Evolutionary conservation across 768 basidiomycete genomes (phyloP), one percentile per base, ranked within the genome.

Genomic region (Calocybe indica): DNA sequence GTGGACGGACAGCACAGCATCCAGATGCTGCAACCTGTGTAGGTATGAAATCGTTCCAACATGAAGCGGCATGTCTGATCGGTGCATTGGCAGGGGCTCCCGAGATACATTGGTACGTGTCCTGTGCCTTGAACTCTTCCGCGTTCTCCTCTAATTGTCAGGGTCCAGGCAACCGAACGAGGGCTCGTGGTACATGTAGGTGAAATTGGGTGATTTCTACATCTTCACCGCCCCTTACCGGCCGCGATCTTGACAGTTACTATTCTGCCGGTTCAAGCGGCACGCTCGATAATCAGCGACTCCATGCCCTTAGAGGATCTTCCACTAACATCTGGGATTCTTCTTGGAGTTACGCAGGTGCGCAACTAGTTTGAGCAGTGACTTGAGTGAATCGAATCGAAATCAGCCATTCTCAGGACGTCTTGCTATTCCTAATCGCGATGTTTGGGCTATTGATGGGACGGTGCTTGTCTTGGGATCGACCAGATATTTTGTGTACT

Each of bases 381-480:
- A 32, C 31, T 7, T 43, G 11, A n/a, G n/a, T 36, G 34, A 7
- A n/a, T 10, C 37, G 13, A 2, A n/a, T n/a, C 40, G 28, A 5
- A 11, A 29, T 37, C 7, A 13, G 3, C 13, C 5, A 8, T 13
- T 13, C 6, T 22, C 40, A 63, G 62, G 54, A 3, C 63, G 65
- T 14, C 62, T 67, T 30, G 54, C 43, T 6, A 64, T 66, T 14
- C 65, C 64, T 3, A 61, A 62, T 43, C 53, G 65, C 7, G 66
- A 69, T 45, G 65, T 65, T 6, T 66, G 64, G 67, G 58, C 62
- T 9, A 69, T 69, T 40, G 66, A 69, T 45, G 61, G 58, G 5
- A 68, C 63, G 6, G 53, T 67, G 1, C 49, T 66, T 12, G 47
- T 64, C 12, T n/a, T 59, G 8, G 57, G 58, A 11, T 34, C 53